These are phyloP conservation scores for Stachybotrys chartarum DNA, from an alignment of 2,329 filamentous ascomycete genomes.

Conservation along the genomic window DNA sequence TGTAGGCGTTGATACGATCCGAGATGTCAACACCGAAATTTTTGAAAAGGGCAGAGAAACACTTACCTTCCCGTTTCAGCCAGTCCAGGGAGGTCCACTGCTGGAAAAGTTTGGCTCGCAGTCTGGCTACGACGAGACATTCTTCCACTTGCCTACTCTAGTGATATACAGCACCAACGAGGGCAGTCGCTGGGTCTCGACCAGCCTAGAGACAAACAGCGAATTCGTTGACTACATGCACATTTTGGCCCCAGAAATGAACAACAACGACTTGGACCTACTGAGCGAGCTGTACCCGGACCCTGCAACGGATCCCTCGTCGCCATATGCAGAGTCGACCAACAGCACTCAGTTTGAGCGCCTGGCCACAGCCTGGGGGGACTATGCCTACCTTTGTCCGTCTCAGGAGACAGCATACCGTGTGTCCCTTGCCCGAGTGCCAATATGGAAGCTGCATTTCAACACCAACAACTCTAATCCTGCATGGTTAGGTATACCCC, in stretches of 20 bases:
- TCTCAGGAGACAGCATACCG: conserved; percentile 36
- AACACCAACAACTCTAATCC: conserved; percentile 26
- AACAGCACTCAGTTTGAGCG: conserved; percentile 37
- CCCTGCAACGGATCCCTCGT: conserved; percentile 20
- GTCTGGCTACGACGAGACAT: conserved; percentile 27
- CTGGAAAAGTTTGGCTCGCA: conserved; percentile 39
- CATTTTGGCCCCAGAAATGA: conserved; percentile 24
- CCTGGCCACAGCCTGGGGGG: conserved; percentile 33
- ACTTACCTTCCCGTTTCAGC: conserved; percentile 42
- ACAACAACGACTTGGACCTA: conserved; percentile 16
- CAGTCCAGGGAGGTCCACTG: conserved; percentile 34
- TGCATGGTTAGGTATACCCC: conserved; percentile 28
- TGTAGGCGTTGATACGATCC: conserved; percentile 23
- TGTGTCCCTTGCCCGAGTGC: conserved; percentile 20
- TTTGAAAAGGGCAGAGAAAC: conserved; percentile 30
- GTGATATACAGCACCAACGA: conserved; percentile 29
- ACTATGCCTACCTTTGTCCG: conserved; percentile 36
- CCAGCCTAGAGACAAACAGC: conserved; percentile 23
- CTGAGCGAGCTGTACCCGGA: conserved; percentile 26
- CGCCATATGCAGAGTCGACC: conserved; percentile 27
- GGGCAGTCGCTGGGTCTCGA: conserved; percentile 23
- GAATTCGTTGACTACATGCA: conserved; percentile 27
- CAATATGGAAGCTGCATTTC: conserved; percentile 30
- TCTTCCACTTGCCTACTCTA: conserved; percentile 27
- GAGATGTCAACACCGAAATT: conserved; percentile 29